These are phyloP conservation scores for Phycomyces nitens DNA, from an alignment of 192 early-diverging fungal genomes.

Conservation along the genomic window DNA sequence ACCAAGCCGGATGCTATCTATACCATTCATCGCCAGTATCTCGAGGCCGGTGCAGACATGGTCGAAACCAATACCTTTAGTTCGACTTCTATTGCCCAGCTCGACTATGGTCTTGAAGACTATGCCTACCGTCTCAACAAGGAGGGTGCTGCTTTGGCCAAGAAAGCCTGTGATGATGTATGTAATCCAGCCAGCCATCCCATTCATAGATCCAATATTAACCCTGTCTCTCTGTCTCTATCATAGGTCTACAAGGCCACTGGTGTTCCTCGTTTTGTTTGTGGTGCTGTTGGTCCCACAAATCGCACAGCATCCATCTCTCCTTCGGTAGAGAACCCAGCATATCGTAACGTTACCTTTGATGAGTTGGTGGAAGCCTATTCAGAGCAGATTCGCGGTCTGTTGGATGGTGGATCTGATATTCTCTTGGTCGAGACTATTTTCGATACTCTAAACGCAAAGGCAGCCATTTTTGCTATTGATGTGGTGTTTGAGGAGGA, in stretches of 20 bases:
- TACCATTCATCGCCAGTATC: slow-evolving; percentile 85
- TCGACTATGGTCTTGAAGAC: slow-evolving; percentile 84
- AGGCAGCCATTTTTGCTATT: slow-evolving; percentile 92
- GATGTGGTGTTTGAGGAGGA: slow-evolving; percentile 80
- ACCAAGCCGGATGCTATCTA: slow-evolving; percentile 89
- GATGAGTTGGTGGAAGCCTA: slow-evolving; percentile 93
- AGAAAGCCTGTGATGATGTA: slow-evolving; percentile 76
- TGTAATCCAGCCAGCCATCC: neutral
- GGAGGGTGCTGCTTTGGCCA: slow-evolving; percentile 82
- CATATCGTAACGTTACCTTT: slow-evolving; percentile 91
- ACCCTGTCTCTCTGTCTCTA: neutral
- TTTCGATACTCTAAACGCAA: slow-evolving; percentile 97
- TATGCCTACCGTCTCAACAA: slow-evolving; percentile 92
- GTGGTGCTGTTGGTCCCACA: slow-evolving; percentile 85
- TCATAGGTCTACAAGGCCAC: slow-evolving; percentile 26
- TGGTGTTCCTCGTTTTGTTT: slow-evolving; percentile 86
- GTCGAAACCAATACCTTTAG: slow-evolving; percentile 98
- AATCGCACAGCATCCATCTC: slow-evolving; percentile 96
- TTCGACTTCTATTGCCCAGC: slow-evolving; percentile 86
- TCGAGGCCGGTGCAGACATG: slow-evolving; percentile 89
- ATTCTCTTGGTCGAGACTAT: slow-evolving; percentile 94
- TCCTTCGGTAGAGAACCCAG: slow-evolving; percentile 94
- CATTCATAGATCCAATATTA: no score
- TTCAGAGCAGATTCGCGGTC: slow-evolving; percentile 82
- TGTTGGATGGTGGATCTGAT: slow-evolving; percentile 93